These are phyloP conservation scores for Aspergillus hancockii DNA, from an alignment of 495 filamentous ascomycete species.

Conservation along the genomic window DNA sequence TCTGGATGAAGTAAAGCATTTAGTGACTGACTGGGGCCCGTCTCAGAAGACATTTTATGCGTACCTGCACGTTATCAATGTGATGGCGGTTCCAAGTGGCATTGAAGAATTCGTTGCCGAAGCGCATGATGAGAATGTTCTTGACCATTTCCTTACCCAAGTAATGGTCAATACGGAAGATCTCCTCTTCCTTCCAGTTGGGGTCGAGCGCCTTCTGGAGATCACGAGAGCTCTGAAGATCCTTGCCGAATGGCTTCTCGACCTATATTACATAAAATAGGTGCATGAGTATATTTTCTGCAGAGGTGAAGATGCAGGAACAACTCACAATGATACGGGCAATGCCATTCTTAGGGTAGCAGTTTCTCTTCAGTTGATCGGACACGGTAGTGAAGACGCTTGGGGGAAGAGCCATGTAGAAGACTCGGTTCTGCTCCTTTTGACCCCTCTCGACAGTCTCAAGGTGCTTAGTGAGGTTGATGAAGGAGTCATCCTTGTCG, in stretches of 20 bases:
- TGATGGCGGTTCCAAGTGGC: slow-evolving; percentile 99
- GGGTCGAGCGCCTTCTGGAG: slow-evolving; percentile 94
- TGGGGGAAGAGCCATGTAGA: slow-evolving; percentile 98
- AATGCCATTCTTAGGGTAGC: slow-evolving; percentile 87
- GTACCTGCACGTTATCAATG: slow-evolving; percentile 89
- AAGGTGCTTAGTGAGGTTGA: slow-evolving; percentile 83
- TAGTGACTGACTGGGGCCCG: slow-evolving; percentile 9
- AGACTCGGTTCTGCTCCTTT: slow-evolving; percentile 85
- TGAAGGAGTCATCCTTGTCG: slow-evolving; percentile 94
- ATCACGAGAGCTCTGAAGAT: slow-evolving; percentile 89
- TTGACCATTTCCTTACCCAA: slow-evolving; percentile 99
- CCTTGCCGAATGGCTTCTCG: slow-evolving; percentile 99
- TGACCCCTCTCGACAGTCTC: slow-evolving; percentile 82
- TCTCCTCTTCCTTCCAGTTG: slow-evolving; percentile 99
- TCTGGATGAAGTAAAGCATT: slow-evolving; percentile 44
- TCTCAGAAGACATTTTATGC: neutral
- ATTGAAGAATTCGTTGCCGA: slow-evolving; percentile 98
- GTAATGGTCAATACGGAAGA: slow-evolving; percentile 99
- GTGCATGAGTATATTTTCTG: slow-evolving; percentile 12
- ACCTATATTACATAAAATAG: slow-evolving; percentile 56
- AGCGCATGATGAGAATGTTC: slow-evolving; percentile 97
- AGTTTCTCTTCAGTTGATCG: slow-evolving; percentile 93
- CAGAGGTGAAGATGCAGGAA: neutral
- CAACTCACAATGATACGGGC: slow-evolving; percentile 83
- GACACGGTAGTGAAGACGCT: slow-evolving; percentile 98